Evolutionary conservation across 257 asterid species (phyloP).

Genomic region (Solanum chilense): DNA sequence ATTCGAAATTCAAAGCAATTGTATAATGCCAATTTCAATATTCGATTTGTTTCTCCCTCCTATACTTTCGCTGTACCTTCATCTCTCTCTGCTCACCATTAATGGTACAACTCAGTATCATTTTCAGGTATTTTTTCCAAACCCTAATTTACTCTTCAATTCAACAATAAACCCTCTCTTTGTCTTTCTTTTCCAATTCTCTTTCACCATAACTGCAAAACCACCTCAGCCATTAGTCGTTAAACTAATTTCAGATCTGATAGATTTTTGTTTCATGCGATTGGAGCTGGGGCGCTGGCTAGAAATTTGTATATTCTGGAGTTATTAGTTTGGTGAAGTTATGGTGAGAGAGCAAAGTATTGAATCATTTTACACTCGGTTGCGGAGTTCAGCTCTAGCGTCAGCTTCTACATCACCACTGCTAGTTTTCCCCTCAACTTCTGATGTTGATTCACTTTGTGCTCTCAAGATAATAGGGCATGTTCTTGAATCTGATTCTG

Average conservation of each 20-base stretch:
- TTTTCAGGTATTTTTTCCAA: constrained; percentile 12
- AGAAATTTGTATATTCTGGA: background rate
- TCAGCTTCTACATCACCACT: constrained; percentile 62
- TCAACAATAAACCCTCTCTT: background rate
- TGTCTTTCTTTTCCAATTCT: background rate
- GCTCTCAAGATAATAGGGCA: constrained; percentile 78
- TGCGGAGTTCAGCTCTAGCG: constrained; percentile 56
- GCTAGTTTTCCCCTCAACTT: constrained; percentile 84
- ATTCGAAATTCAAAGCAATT: constrained; percentile 10
- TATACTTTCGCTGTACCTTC: background rate
- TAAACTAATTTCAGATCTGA: background rate
- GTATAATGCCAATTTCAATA: constrained; percentile 17
- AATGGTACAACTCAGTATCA: background rate
- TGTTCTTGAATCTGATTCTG: constrained; percentile 86
- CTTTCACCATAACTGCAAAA: background rate
- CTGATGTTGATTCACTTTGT: constrained; percentile 91
- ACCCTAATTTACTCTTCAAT: constrained; percentile 12
- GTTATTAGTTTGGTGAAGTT: background rate
- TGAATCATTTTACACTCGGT: constrained; percentile 53
- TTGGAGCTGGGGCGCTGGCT: background rate
- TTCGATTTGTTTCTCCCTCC: constrained; percentile 1
- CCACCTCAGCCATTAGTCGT: background rate
- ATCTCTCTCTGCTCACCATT: background rate
- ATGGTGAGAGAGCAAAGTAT: constrained; percentile 85
- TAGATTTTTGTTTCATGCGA: background rate